These are phyloP conservation scores for Schizonepeta tenuifolia DNA, from an alignment of 257 asterid species.

Conservation along the genomic window DNA sequence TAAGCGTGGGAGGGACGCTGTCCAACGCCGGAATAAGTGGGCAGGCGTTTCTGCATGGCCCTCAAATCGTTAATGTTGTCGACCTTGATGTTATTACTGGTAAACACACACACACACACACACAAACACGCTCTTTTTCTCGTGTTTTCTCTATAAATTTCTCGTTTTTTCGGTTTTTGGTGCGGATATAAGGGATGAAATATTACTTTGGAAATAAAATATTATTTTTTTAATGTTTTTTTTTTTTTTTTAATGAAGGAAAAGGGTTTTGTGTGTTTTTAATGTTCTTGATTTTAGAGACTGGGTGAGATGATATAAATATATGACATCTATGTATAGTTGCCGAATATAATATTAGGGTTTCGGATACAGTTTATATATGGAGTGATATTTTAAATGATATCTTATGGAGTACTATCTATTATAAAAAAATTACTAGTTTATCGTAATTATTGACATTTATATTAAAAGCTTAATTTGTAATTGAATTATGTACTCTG, in stretches of 20 bases:
- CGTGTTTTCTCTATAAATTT: background rate
- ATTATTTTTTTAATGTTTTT: no score
- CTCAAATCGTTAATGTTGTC: constrained; percentile 67
- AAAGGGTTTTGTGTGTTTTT: background rate
- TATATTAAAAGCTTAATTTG: no score
- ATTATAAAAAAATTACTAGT: no score
- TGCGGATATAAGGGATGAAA: background rate
- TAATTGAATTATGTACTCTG: no score
- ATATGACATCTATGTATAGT: no score
- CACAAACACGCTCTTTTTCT: background rate
- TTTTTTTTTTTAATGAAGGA: no score
- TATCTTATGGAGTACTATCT: no score
- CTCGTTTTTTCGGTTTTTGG: background rate
- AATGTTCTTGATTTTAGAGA: background rate
- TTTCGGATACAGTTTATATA: no score
- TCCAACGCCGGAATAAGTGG: constrained; percentile 85
- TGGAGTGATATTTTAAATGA: no score
- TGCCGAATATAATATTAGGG: no score
- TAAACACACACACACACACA: constrained; percentile 20
- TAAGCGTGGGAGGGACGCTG: constrained; percentile 74
- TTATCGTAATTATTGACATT: no score
- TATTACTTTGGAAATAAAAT: no score
- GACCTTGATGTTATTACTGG: constrained; percentile 75
- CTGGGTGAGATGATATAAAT: background rate
- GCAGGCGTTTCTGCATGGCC: constrained; percentile 61